Conservation (phyloP, 2,329 filamentous ascomycete genomes). For the Aspergillus awamori region DNA sequence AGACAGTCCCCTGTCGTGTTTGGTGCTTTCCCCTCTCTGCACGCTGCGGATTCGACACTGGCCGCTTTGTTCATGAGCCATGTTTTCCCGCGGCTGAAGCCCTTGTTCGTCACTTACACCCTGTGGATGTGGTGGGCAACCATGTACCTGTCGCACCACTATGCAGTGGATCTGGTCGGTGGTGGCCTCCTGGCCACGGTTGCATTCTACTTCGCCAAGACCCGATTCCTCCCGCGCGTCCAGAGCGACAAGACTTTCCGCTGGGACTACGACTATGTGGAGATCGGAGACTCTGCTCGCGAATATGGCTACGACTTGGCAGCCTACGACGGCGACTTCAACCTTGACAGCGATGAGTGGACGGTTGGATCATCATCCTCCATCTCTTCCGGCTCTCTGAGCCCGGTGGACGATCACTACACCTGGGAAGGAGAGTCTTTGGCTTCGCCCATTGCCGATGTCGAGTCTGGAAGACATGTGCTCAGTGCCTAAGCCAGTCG, state of each 20-base stretch:
- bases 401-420: constrained; percentile 63
- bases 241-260: constrained; percentile 84
- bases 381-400: constrained; percentile 67
- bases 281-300: constrained; percentile 68
- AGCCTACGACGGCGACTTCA: constrained; percentile 58
- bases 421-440: constrained; percentile 47
- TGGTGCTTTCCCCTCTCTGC: constrained; percentile 90
- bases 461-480: constrained; percentile 43
- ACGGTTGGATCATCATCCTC: constrained; percentile 81
- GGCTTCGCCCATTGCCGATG: constrained; percentile 39
- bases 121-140: constrained; percentile 98
- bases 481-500: constrained; percentile 22
- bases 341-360: constrained; percentile 82
- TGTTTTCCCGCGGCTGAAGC: constrained; percentile 80
- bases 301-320: constrained; percentile 59
- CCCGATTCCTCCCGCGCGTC: constrained; percentile 77
- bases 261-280: constrained; percentile 95
- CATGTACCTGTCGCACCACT: constrained; percentile 97
- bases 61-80: constrained; percentile 92
- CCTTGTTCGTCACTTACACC: constrained; percentile 79
- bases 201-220: constrained; percentile 80
- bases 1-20: constrained; percentile 89
- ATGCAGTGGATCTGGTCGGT: constrained; percentile 87
- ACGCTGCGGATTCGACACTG: constrained; percentile 84
- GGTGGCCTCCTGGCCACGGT: constrained; percentile 77